Base-by-base conservation (phyloP, 441 rosid species). In the Arabidopsis hybrid region DNA sequence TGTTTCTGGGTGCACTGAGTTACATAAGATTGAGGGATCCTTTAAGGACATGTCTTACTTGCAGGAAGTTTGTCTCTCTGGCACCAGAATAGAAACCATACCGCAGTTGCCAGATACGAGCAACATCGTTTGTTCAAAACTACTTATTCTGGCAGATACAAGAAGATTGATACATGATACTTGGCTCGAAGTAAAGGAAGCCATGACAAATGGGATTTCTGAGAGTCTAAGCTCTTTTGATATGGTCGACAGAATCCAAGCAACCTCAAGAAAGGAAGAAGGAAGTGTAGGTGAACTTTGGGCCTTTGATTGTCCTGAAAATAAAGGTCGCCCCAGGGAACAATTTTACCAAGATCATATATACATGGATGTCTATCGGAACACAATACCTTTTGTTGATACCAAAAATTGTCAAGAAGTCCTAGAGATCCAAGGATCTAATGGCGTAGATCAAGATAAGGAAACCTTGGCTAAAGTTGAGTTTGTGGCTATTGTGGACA, bases 391-490 rank as follows among this genome's bases (percentile, higher is more conserved):
- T 6, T 71, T 81, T 77, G 61, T 76, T 13, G 46, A 9, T 67
- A 0, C 7, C 3, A 43, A 18, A 26, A 57, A 46, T 34, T 40
- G 6, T 36, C 68, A 70, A 7, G 47, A n/a, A 55, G 56, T 46
- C 4, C 17, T 84, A 35, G 84, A 88, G 74, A 77, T 86, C 65
- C 75, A 42, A 8, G 86, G 85, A 61, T 74, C 78, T 32, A 1
- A 63, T 29, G 87, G 82, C 60, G 63, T 78, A 39, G 43, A 52
- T 57, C 67, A 42, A 66, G 50, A 81, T 7, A 42, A 74, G 67
- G 62, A 58, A 65, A 65, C 65, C 49, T 76, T 83, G n/a, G 52
- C 76, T 60, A 67, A 62, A 26, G 81, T 80, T 21, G 76, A 78
- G 18, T 73, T 67, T 67, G 60, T 84, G 12, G 78, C 76, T 3